Conservation (phyloP, 306 rosid genomes). For the Trichosanthes cucumerina region DNA sequence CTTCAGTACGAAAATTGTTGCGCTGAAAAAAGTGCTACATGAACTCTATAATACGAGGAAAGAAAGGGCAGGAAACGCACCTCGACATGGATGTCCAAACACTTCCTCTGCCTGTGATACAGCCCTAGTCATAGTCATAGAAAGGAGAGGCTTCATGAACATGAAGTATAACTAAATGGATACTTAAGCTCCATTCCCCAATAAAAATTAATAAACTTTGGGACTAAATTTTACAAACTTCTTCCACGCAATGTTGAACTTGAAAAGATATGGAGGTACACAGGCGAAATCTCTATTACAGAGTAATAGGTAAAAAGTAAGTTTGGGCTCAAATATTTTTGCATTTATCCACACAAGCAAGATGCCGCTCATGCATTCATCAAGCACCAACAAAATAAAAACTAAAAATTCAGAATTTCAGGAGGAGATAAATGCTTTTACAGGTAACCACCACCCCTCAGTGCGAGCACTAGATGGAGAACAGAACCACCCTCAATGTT, state of each 20-base stretch:
- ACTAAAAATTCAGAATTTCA: conserved; percentile 7
- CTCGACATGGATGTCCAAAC: not conserved
- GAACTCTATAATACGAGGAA: not conserved
- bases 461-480: conserved; percentile 89
- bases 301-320: not conserved
- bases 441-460: conserved; percentile 72
- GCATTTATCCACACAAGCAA: conserved; percentile 4
- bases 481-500: conserved; percentile 98
- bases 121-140: not conserved
- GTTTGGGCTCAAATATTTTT: conserved; percentile 1
- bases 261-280: conserved; percentile 3
- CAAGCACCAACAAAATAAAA: conserved; percentile 5
- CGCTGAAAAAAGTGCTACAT: too few species aligned
- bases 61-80: not conserved
- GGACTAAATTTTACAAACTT: conserved; percentile 4
- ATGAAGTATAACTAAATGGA: not conserved
- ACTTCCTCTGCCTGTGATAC: not conserved
- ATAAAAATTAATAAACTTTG: not conserved
- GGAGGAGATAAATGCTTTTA: conserved; percentile 13
- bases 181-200: conserved; percentile 8
- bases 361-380: conserved; percentile 2
- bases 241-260: not conserved
- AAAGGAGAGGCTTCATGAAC: not conserved
- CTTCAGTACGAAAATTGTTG: too few species aligned
- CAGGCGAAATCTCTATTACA: not conserved